Conservation (phyloP, 345 rosid species). For the Gossypium mustelinum region DNA sequence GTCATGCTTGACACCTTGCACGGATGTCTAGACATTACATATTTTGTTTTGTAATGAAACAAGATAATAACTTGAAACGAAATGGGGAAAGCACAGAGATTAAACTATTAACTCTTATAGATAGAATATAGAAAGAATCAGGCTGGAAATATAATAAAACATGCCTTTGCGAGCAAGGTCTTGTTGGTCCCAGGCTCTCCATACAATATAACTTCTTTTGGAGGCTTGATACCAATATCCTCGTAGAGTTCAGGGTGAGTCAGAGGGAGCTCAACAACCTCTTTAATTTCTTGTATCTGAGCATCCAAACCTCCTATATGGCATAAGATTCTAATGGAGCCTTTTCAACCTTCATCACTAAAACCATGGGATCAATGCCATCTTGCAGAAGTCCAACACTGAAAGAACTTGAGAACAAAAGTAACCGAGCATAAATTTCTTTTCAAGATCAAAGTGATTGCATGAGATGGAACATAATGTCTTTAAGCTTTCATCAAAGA, state of each 20-base stretch:
- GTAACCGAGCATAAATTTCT: not conserved
- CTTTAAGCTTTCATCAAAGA: not conserved
- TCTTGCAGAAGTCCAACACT: slow-evolving; percentile 97
- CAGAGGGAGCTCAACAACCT: slow-evolving; percentile 96
- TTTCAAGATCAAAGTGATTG: not conserved
- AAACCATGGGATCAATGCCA: slow-evolving; percentile 98
- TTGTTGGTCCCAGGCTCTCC: slow-evolving; percentile 99
- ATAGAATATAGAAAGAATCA: not conserved
- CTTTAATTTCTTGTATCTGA: slow-evolving; percentile 97
- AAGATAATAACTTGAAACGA: not conserved
- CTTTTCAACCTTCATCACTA: slow-evolving; percentile 98
- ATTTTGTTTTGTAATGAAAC: not conserved
- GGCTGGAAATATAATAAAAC: not conserved
- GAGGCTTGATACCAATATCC: slow-evolving; percentile 97
- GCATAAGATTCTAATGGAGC: slow-evolving; percentile 99
- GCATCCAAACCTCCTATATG: slow-evolving; percentile 95
- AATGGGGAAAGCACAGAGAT: not conserved
- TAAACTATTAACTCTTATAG: not conserved
- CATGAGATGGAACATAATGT: not conserved
- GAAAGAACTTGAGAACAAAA: slow-evolving; percentile 60
- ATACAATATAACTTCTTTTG: slow-evolving; percentile 94
- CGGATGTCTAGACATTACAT: too few species aligned
- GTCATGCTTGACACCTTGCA: not conserved
- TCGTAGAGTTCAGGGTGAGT: slow-evolving; percentile 98
- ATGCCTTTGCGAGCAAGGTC: slow-evolving; percentile 93